Evolutionary conservation across 495 filamentous ascomycete genomes (phyloP).

Genomic region (Penicillium salamii): DNA sequence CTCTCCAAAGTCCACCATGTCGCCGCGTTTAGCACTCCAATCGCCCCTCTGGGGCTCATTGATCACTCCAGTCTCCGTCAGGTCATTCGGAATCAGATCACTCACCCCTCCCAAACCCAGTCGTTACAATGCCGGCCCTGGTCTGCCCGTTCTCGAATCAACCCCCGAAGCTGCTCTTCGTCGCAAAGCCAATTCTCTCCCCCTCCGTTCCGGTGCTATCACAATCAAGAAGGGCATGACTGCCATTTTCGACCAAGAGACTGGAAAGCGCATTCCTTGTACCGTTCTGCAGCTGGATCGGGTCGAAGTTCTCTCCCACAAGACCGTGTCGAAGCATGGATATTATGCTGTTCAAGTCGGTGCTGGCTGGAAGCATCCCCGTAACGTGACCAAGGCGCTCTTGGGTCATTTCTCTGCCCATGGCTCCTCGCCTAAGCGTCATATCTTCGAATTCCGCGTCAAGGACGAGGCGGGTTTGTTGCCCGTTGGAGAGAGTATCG

Average conservation of each 20-base stretch:
- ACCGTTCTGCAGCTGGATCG: conserved; percentile 94
- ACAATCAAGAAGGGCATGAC: conserved; percentile 95
- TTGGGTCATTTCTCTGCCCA: conserved; percentile 81
- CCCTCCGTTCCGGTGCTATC: conserved; percentile 76
- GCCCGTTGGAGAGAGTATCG: conserved; percentile 66
- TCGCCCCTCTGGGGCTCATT: conserved; percentile 21
- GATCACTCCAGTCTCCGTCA: conserved; percentile 19
- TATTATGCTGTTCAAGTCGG: conserved; percentile 94
- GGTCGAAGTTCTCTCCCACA: conserved; percentile 81
- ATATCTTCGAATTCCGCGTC: conserved; percentile 82
- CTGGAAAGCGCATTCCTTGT: conserved; percentile 76
- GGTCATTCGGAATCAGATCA: conserved; percentile 49
- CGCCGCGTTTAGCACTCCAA: conserved; percentile 34
- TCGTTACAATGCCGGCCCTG: conserved; percentile 44
- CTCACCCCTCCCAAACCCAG: conserved; percentile 46
- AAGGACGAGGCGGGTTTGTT: conserved; percentile 68
- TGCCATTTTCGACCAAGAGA: conserved; percentile 72
- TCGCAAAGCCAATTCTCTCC: conserved; percentile 72
- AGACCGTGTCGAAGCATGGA: conserved; percentile 75
- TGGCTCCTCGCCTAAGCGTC: conserved; percentile 75
- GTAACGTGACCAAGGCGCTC: conserved; percentile 73
- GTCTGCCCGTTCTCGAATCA: conserved; percentile 57
- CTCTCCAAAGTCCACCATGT: conserved; percentile 25
- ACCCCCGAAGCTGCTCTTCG: conserved; percentile 76
- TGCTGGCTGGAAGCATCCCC: conserved; percentile 68